Percentiles rank a stretch among this genome's conserved stretches.
Conservation (phyloP, 805 yeast genomes). For the Yamadazyma sp. region DNA sequence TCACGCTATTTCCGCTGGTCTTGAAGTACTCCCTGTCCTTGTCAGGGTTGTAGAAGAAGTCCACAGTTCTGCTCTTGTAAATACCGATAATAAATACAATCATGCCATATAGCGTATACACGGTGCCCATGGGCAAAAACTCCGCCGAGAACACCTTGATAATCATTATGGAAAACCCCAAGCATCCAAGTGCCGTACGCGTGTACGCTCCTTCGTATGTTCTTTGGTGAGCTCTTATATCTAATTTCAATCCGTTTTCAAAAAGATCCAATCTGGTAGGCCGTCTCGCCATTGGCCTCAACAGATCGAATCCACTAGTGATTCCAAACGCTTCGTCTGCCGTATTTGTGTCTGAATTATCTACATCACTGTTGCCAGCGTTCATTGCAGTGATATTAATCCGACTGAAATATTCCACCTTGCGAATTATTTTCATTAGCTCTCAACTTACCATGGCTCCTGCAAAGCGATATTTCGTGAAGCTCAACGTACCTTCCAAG, state of each 20-base stretch:
- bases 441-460: conserved; percentile 7
- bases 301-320: conserved; percentile 9
- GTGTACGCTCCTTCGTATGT: conserved; percentile 85
- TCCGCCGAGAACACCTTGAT: conserved; percentile 63
- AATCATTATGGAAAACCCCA: conserved; percentile 64
- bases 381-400: no score
- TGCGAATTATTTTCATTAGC: no score
- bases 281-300: conserved; percentile 15
- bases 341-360: no score
- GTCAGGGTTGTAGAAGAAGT: conserved; percentile 37
- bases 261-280: conserved; percentile 39
- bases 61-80: conserved; percentile 33
- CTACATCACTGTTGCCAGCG: no score
- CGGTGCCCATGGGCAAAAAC: conserved; percentile 65
- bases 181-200: conserved; percentile 66
- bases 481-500: conserved; percentile 29
- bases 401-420: no score
- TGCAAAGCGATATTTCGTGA: conserved; percentile 35
- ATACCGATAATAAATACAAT: conserved; percentile 41
- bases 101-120: conserved; percentile 62
- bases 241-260: conserved; percentile 44
- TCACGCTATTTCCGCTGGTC: conserved; percentile 63
- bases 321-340: no score
- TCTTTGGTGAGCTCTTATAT: conserved; percentile 70
- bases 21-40: conserved; percentile 44